Evolutionary conservation across 139 green algal genomes (phyloP), one percentile per base, ranked within the genome.

Genomic region (Coelastrella sp.): DNA sequence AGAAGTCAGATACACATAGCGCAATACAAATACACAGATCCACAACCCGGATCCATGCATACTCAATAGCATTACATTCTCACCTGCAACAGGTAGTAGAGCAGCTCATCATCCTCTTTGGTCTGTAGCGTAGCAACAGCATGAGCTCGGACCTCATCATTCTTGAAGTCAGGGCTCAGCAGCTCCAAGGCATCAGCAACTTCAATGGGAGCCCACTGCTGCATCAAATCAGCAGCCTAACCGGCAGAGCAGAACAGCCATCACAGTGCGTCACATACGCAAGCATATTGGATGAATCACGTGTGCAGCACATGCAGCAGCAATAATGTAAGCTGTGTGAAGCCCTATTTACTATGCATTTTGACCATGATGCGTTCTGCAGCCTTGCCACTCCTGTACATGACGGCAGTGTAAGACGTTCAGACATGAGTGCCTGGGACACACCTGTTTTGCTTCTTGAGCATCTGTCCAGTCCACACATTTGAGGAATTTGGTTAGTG

Each of bases 181-280:
- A 99, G 95, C 92, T 99, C 97, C 63, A 99, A 95, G 4, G 98
- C 98, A 61, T 99, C 96, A 1, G 97, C 97, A 6, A 97, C 94
- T 63, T 94, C 95, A 76, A 99, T 97, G 75, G 96, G 91, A 22
- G 94, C 97, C 97, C 98, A 99, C 75, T 93, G 70, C 8, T 90
- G 49, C 96, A 99, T 97, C 79, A 99, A 95, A 82, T 97, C 95
- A 7, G 92, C 92, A 12, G 96, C 96, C 89, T 99, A 93, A 8
- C 6, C 14, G 25, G 85, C 85, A 90, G 8, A n/a, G 70, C 70
- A 78, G 35, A 49, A 49, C 35, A 49, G 35, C 35, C 35, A 49
- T 49, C 35, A 49, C 35, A 49, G 35, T 49, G 35, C 35, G 35
- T 49, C 35, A 49, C 35, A 49, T 49, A 25, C 14, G 19, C 12